Conservation (phyloP, 306 rosid genomes). For the Gillenia trifoliata region DNA sequence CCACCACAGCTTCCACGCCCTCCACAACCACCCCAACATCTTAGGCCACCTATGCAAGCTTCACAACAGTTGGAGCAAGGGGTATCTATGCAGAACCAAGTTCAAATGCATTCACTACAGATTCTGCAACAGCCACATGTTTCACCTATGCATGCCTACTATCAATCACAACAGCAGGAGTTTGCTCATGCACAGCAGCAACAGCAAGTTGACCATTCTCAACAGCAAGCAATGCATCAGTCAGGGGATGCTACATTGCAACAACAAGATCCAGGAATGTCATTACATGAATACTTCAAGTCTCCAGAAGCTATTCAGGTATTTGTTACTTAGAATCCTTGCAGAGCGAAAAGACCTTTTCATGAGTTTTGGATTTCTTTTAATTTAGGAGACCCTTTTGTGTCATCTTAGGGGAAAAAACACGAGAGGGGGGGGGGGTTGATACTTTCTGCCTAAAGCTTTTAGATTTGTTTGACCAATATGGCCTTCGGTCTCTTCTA, state of each 20-base stretch:
- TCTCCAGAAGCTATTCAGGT: constrained; percentile 99
- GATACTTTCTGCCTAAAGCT: background rate
- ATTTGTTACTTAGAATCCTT: constrained; percentile 1
- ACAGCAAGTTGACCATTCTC: constrained; percentile 59
- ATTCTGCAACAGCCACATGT: constrained; percentile 73
- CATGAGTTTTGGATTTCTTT: background rate
- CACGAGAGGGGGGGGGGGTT: no score
- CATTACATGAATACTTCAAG: constrained; percentile 79
- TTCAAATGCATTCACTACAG: constrained; percentile 56
- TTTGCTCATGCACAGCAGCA: constrained; percentile 41
- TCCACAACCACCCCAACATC: constrained; percentile 94
- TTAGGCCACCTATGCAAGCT: constrained; percentile 72
- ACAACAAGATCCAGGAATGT: constrained; percentile 70
- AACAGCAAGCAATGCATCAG: constrained; percentile 30
- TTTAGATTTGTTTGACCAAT: constrained; percentile 8
- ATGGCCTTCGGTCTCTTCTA: constrained; percentile 4
- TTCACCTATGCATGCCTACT: constrained; percentile 60
- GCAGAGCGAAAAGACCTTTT: background rate
- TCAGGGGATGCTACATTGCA: constrained; percentile 44
- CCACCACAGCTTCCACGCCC: constrained; percentile 97
- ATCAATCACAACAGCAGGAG: constrained; percentile 62
- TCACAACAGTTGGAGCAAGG: constrained; percentile 77
- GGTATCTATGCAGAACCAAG: constrained; percentile 47
- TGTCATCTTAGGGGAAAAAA: background rate
- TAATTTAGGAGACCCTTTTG: background rate